Conservation (phyloP, 129 eudicot species). For the Pseudognaphalium luteoalbum region DNA sequence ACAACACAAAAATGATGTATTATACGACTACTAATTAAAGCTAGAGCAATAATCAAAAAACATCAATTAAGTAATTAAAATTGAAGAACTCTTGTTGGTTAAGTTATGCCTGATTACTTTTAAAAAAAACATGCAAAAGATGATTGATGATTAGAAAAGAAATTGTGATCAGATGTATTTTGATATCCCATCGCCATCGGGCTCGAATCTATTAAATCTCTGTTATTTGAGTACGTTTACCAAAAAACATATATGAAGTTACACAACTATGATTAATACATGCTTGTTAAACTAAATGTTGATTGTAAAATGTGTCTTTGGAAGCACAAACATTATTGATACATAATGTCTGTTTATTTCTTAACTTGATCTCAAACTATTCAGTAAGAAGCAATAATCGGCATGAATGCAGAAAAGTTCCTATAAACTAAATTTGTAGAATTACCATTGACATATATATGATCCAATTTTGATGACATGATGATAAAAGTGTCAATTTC, state of each 20-base stretch:
- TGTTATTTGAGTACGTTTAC: background rate
- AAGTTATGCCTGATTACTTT: constrained; percentile 32
- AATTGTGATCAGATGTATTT: background rate
- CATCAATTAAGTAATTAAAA: background rate
- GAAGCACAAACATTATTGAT: background rate
- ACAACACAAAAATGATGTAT: too few relatives aligned
- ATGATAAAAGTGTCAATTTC: too few relatives aligned
- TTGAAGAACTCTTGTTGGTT: constrained; percentile 20
- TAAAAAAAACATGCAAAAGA: constrained; percentile 31
- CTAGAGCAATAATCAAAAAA: background rate
- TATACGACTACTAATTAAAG: too few relatives aligned
- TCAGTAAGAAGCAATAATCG: too few relatives aligned
- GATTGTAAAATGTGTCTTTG: background rate
- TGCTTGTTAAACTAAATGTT: too few relatives aligned
- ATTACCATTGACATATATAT: too few relatives aligned
- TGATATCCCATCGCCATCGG: constrained; percentile 10
- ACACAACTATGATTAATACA: too few relatives aligned
- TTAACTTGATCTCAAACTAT: background rate
- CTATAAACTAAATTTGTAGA: too few relatives aligned
- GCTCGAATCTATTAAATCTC: background rate
- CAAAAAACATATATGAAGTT: too few relatives aligned
- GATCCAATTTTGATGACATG: too few relatives aligned
- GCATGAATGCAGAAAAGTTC: too few relatives aligned
- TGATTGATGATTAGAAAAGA: constrained; percentile 20
- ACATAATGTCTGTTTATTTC: background rate